Conservation (phyloP, 2,329 filamentous ascomycete genomes). For the Camillea tinctor region DNA sequence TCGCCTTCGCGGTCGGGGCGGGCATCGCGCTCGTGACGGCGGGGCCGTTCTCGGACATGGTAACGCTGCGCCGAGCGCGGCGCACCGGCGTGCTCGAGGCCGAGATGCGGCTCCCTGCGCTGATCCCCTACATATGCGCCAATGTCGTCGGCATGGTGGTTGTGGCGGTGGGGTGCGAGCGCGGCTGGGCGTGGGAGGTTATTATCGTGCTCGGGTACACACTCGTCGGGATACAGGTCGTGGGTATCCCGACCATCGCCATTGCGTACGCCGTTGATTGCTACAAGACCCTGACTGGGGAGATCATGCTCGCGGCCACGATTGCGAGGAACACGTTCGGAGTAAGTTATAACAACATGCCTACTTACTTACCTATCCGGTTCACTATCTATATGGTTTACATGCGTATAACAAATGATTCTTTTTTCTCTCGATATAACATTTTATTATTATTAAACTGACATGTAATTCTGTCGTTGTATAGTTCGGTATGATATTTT, state of each 20-base stretch:
- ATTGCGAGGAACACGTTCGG: constrained; percentile 59
- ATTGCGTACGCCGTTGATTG: constrained; percentile 59
- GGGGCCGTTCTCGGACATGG: constrained; percentile 44
- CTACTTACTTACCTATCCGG: too few species aligned
- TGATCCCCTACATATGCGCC: constrained; percentile 42
- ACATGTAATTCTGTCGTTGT: too few species aligned
- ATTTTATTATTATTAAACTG: too few species aligned
- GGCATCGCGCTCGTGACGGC: constrained; percentile 38
- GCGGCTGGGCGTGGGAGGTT: constrained; percentile 44
- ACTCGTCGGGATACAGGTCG: constrained; percentile 29
- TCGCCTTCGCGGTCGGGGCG: constrained; percentile 42
- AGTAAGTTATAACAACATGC: too few species aligned
- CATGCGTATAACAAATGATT: too few species aligned
- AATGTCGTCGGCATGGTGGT: constrained; percentile 44
- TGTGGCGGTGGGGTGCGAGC: constrained; percentile 46
- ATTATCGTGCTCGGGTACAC: constrained; percentile 47
- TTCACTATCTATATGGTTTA: too few species aligned
- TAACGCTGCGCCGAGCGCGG: constrained; percentile 36
- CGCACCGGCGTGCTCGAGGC: constrained; percentile 42
- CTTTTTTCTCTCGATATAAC: too few species aligned
- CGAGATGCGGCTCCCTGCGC: constrained; percentile 43
- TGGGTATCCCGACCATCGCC: constrained; percentile 56
- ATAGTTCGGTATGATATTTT: constrained; percentile 34
- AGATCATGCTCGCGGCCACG: constrained; percentile 60
- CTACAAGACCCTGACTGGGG: constrained; percentile 61